Conservation (phyloP, 768 basidiomycete genomes). For the Suillus bovinus region DNA sequence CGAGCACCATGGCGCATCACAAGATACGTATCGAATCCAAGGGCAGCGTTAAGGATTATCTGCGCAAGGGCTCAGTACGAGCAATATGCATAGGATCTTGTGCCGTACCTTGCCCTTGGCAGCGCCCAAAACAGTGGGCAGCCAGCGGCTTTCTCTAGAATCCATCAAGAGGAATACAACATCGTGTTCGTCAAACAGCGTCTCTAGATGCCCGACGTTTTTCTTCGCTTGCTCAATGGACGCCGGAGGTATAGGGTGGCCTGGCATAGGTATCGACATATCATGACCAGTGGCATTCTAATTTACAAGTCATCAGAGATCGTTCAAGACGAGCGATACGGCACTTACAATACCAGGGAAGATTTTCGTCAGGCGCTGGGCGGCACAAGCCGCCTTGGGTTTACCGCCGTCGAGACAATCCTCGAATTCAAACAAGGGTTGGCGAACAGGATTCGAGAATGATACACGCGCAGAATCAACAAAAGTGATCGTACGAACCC, state of each 20-base stretch:
- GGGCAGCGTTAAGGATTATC: constrained; percentile 92
- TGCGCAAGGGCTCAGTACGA: constrained; percentile 27
- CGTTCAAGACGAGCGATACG: not conserved
- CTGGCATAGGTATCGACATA: constrained; percentile 94
- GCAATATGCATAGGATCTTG: not conserved
- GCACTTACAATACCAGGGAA: constrained; percentile 87
- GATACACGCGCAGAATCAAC: constrained; percentile 91
- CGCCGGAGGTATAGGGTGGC: constrained; percentile 79
- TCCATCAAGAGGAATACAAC: constrained; percentile 95
- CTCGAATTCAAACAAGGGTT: constrained; percentile 94
- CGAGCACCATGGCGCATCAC: constrained; percentile 95
- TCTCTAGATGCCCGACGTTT: constrained; percentile 74
- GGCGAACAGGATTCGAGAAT: constrained; percentile 96
- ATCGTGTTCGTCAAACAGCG: constrained; percentile 83
- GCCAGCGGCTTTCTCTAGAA: constrained; percentile 95
- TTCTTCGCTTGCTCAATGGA: constrained; percentile 56
- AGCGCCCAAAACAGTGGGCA: constrained; percentile 87
- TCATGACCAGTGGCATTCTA: constrained; percentile 82
- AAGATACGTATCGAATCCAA: constrained; percentile 94
- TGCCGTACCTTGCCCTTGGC: constrained; percentile 75
- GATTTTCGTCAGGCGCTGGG: constrained; percentile 80
- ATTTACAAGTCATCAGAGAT: not conserved
- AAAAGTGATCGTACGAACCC: constrained; percentile 89
- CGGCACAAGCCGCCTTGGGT: constrained; percentile 91
- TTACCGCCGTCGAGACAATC: constrained; percentile 93